Evolutionary conservation across 176 grass and related monocot genomes (phyloP).

Genomic region (Avena insularis): DNA sequence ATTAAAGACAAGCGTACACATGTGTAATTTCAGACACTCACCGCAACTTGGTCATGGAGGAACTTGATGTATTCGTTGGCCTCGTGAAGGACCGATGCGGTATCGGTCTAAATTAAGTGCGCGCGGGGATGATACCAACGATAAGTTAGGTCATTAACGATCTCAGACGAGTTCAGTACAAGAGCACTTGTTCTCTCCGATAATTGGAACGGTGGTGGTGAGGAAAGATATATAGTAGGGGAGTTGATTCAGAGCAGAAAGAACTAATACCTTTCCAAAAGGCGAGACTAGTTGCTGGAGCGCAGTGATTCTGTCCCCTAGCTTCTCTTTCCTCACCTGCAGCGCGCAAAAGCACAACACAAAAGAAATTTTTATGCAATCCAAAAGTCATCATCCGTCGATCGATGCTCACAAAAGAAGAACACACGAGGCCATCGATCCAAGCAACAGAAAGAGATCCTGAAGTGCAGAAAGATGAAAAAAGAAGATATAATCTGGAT

Average conservation of each 20-base stretch:
- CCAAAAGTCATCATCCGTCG: slow-evolving; percentile 38
- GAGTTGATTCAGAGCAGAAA: slow-evolving; percentile 44
- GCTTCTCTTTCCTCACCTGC: slow-evolving; percentile 99
- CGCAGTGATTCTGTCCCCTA: slow-evolving; percentile 99
- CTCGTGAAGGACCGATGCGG: slow-evolving; percentile 99
- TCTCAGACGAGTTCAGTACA: slow-evolving; percentile 35
- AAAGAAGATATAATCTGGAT: slow-evolving; percentile 29
- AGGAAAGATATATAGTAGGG: slow-evolving; percentile 27
- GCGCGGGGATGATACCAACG: slow-evolving; percentile 2
- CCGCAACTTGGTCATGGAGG: slow-evolving; percentile 94
- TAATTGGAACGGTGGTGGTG: slow-evolving; percentile 12
- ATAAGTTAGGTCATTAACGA: slow-evolving; percentile 55
- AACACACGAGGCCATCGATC: slow-evolving; percentile 41
- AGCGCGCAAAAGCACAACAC: slow-evolving; percentile 43
- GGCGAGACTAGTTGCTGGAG: slow-evolving; percentile 98
- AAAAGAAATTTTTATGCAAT: slow-evolving; percentile 42
- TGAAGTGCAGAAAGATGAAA: slow-evolving; percentile 34
- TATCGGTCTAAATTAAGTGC: slow-evolving; percentile 71
- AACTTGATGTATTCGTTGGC: slow-evolving; percentile 98
- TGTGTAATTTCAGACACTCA: slow-evolving; percentile 54
- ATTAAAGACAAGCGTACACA: background rate
- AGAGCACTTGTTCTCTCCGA: slow-evolving; percentile 33
- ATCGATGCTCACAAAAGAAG: slow-evolving; percentile 38
- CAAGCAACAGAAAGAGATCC: slow-evolving; percentile 47
- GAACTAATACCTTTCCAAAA: slow-evolving; percentile 96